These are phyloP conservation scores for Galerina sulciceps DNA, from an alignment of 768 basidiomycete genomes.

Conservation along the genomic window DNA sequence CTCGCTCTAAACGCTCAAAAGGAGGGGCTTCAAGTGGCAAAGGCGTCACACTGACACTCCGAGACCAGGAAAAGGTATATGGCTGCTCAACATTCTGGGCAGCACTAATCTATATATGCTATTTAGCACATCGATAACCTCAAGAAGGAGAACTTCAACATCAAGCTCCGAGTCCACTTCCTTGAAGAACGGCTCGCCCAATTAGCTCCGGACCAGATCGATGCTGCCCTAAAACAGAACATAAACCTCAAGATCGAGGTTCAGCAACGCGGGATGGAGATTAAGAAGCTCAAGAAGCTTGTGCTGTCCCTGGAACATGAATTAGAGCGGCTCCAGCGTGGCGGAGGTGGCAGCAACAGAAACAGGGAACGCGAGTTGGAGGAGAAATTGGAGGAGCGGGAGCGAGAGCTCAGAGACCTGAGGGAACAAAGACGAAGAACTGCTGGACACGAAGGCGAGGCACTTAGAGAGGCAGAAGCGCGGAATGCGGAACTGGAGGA, in stretches of 20 bases:
- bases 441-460: slow-evolving; percentile 54
- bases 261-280: slow-evolving; percentile 85
- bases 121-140: slow-evolving; percentile 89
- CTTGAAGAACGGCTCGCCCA: slow-evolving; percentile 91
- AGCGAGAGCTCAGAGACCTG: slow-evolving; percentile 70
- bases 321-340: slow-evolving; percentile 68
- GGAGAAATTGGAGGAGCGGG: slow-evolving; percentile 73
- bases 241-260: slow-evolving; percentile 93
- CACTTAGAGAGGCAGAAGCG: slow-evolving; percentile 57
- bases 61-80: slow-evolving; percentile 95
- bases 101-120: background rate
- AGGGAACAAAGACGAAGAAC: slow-evolving; percentile 48
- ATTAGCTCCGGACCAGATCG: slow-evolving; percentile 90
- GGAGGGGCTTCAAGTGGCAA: slow-evolving; percentile 45
- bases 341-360: slow-evolving; percentile 37
- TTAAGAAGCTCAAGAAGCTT: slow-evolving; percentile 91
- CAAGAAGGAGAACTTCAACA: slow-evolving; percentile 96
- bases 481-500: slow-evolving; percentile 74
- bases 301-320: slow-evolving; percentile 84
- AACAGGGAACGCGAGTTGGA: slow-evolving; percentile 75
- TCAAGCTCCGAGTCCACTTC: slow-evolving; percentile 95
- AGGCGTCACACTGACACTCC: slow-evolving; percentile 70
- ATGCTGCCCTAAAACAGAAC: slow-evolving; percentile 90
- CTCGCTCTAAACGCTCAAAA: slow-evolving; percentile 40
- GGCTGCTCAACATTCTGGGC: background rate